Evolutionary conservation across 148 eudicot genomes (phyloP).

Genomic region (Simmondsia chinensis): DNA sequence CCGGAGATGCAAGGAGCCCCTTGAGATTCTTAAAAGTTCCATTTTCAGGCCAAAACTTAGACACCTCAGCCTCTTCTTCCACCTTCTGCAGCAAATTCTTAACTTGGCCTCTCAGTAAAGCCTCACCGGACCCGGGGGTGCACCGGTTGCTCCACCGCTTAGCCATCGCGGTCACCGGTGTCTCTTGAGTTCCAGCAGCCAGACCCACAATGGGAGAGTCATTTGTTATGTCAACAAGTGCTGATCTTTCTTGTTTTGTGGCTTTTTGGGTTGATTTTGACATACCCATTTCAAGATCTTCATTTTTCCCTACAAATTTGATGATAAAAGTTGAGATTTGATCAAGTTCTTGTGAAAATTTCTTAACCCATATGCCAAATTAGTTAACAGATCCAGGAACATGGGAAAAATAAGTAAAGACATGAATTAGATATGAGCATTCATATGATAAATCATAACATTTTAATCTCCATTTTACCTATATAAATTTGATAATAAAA

Average conservation of each 20-base stretch:
- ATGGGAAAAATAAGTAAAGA: too few species aligned
- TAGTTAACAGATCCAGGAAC: too few species aligned
- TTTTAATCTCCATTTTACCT: too few species aligned
- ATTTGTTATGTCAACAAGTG: slow-evolving; percentile 46
- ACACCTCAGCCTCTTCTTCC: slow-evolving; percentile 51
- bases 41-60: slow-evolving; percentile 17
- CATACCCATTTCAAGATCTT: slow-evolving; percentile 26
- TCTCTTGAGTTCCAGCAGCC: slow-evolving; percentile 29
- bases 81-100: slow-evolving; percentile 57
- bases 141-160: slow-evolving; percentile 18
- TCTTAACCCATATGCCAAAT: too few species aligned
- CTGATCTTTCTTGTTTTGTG: slow-evolving; percentile 25
- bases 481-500: too few species aligned
- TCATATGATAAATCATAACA: too few species aligned
- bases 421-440: too few species aligned
- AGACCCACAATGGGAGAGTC: slow-evolving; percentile 67
- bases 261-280: slow-evolving; percentile 18
- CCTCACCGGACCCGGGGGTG: slow-evolving; percentile 73
- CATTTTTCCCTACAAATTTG: slow-evolving; percentile 24
- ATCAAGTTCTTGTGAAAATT: too few species aligned
- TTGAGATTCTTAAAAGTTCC: slow-evolving; percentile 15
- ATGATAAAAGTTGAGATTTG: not conserved
- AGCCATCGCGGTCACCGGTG: slow-evolving; percentile 38
- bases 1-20: slow-evolving; percentile 25
- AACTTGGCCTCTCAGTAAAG: slow-evolving; percentile 51